Conservation (phyloP, 768 basidiomycete genomes). For the Cystofilobasidium ferigula region DNA sequence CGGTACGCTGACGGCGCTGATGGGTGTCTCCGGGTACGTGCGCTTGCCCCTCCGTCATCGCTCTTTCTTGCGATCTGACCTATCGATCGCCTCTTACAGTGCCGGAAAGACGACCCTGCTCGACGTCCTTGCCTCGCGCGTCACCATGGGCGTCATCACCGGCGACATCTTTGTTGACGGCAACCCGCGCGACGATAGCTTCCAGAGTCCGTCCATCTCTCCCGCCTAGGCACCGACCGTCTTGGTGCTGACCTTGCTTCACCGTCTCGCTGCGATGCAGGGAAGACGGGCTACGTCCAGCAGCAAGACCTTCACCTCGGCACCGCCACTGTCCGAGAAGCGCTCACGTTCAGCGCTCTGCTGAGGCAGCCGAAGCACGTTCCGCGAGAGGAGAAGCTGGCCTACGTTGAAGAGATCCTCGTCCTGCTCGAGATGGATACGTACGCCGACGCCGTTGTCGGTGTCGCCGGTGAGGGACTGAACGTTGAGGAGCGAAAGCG, state of each 20-base stretch:
- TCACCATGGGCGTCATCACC: constrained; percentile 11
- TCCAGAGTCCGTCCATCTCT: constrained; percentile 34
- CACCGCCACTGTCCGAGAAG: constrained; percentile 35
- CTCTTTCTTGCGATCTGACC: too few relatives aligned
- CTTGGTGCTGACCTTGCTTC: neutral
- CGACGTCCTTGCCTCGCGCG: constrained; percentile 37
- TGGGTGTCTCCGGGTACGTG: constrained; percentile 46
- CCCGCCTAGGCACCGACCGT: neutral
- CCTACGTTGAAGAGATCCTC: constrained; percentile 44
- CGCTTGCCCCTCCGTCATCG: too few relatives aligned
- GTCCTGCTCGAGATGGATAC: constrained; percentile 29
- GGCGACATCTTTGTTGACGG: constrained; percentile 40
- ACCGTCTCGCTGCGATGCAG: too few relatives aligned
- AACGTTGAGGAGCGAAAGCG: constrained; percentile 31
- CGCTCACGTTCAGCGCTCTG: constrained; percentile 41
- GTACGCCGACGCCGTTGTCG: constrained; percentile 37
- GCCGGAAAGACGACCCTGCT: constrained; percentile 40
- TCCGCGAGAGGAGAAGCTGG: constrained; percentile 29
- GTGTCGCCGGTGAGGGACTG: constrained; percentile 39
- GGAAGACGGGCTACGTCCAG: constrained; percentile 40
- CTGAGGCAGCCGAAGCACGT: constrained; percentile 39
- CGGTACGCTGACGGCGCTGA: constrained; percentile 35
- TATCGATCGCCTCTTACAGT: too few relatives aligned
- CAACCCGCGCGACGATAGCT: constrained; percentile 37
- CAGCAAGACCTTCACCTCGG: constrained; percentile 30